Evolutionary conservation across 2,329 filamentous ascomycete genomes (phyloP).

Genomic region (Sporothrix brunneoviolacea): DNA sequence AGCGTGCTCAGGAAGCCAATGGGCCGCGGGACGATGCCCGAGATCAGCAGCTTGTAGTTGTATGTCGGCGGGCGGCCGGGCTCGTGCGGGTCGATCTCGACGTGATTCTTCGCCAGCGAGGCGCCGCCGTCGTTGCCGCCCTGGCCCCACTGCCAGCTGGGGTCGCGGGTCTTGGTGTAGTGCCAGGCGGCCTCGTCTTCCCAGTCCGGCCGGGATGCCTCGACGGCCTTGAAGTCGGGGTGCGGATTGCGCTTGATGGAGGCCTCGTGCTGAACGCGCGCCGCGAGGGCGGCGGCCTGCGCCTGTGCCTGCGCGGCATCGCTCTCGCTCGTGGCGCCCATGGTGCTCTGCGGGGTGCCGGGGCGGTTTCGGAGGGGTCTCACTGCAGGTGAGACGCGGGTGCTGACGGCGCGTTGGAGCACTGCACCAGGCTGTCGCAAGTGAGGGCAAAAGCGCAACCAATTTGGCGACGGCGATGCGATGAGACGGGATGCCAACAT

Average conservation of each 20-base stretch:
- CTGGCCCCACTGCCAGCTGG: slow-evolving; percentile 58
- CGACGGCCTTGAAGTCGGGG: slow-evolving; percentile 67
- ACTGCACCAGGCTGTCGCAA: not conserved
- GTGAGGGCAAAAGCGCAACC: not conserved
- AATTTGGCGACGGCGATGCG: not conserved
- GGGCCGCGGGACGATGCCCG: slow-evolving; percentile 72
- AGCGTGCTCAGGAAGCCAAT: slow-evolving; percentile 59
- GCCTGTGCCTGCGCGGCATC: not conserved
- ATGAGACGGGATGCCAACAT: slow-evolving; percentile 1
- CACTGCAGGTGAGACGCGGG: too few species aligned
- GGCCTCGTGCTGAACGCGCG: slow-evolving; percentile 16
- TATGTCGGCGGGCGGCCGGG: slow-evolving; percentile 57
- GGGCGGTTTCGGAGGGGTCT: not conserved
- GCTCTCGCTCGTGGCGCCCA: not conserved
- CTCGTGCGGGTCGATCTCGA: slow-evolving; percentile 75
- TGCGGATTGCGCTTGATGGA: slow-evolving; percentile 57
- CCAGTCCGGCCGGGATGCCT: slow-evolving; percentile 58
- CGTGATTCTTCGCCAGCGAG: slow-evolving; percentile 45
- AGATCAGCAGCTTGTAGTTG: slow-evolving; percentile 94
- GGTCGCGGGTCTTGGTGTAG: slow-evolving; percentile 57
- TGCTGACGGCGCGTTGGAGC: too few species aligned
- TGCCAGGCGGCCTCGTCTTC: slow-evolving; percentile 36
- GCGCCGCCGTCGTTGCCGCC: slow-evolving; percentile 51
- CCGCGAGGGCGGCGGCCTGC: slow-evolving; percentile 3
- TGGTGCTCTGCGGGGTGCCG: not conserved